Base-by-base conservation (phyloP, 2,329 filamentous ascomycete genomes). In the Aspergillus flavus region DNA sequence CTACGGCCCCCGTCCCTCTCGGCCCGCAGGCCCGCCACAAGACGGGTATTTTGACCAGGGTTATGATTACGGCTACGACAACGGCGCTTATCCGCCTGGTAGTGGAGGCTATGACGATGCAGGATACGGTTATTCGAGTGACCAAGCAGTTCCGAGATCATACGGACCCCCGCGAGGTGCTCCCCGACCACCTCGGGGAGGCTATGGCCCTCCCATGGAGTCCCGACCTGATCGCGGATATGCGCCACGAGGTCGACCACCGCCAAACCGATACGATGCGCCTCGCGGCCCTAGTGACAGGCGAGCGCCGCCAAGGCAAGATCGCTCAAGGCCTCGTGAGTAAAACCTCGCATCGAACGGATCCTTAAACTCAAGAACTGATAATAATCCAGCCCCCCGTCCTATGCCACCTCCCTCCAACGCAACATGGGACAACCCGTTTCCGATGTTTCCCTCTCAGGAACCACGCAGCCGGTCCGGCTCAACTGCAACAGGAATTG, bases 351-450 rank as follows among this genome's bases (percentile, higher is more conserved):
- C 12, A 39, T 39, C 12, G n/a, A 19, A 16, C n/a, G n/a, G 34
- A 26, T 28, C 16, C 4, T 21, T 16, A 14, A 3, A 3, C 39
- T 55, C 30, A 55, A 39, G 34, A 26, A 39, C 52, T 55, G 52
- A 55, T 43, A 56, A 65, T 68, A 70, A 73, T 75, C 64, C 73
- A 73, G 70, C 70, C 57, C 56, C 69, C 68, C 57, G 67, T 68
- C 41, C 78, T 76, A 4, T 16, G 16, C 74, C 75, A 55, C 81
- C 78, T 39, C 76, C 80, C 52, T 75, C 77, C 48, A 71, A 69
- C 30, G 60, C 74, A 45, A 65, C 76, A 32, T 84, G 79, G 74
- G 84, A 86, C 61, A 83, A 80, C 66, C 83, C 83, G 3, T 85
- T 85, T 61, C 82, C 83, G 30, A 71, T 77, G 6, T 83, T 74